Evolutionary conservation across 345 rosid species (phyloP).

Genomic region (Citrus sp.): DNA sequence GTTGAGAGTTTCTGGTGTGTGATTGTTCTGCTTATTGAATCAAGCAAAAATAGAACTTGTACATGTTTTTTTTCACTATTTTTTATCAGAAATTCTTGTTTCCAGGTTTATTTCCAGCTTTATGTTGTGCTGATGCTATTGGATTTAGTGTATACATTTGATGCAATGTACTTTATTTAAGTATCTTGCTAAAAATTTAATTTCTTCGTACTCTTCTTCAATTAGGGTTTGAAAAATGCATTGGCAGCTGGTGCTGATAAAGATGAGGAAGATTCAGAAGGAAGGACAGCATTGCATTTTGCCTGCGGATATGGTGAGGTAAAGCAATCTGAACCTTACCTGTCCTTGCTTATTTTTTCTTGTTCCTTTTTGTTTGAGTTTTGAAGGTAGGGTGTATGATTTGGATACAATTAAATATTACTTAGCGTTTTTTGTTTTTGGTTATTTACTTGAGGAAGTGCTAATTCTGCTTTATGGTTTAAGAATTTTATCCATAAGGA

Average conservation of each 20-base stretch:
- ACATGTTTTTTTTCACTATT: not conserved
- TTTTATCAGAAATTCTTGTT: not conserved
- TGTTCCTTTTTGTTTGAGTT: not conserved
- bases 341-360: not conserved
- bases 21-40: not conserved
- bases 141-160: not conserved
- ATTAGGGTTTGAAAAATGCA: conserved; percentile 79
- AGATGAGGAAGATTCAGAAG: conserved; percentile 98
- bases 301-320: conserved; percentile 99
- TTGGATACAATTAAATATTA: not conserved
- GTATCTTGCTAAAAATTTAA: not conserved
- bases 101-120: not conserved
- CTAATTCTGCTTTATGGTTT: not conserved
- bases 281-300: conserved; percentile 97
- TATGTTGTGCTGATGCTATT: not conserved
- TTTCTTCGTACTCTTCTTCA: not conserved
- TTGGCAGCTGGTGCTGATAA: conserved; percentile 85
- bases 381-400: not conserved
- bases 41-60: not conserved
- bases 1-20: not conserved
- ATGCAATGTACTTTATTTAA: not conserved
- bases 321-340: conserved; percentile 12
- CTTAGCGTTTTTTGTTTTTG: not conserved
- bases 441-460: conserved; percentile 1
- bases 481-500: not conserved